Evolutionary conservation across 2,329 filamentous ascomycete genomes (phyloP).

Genomic region (Talaromyces sp.): DNA sequence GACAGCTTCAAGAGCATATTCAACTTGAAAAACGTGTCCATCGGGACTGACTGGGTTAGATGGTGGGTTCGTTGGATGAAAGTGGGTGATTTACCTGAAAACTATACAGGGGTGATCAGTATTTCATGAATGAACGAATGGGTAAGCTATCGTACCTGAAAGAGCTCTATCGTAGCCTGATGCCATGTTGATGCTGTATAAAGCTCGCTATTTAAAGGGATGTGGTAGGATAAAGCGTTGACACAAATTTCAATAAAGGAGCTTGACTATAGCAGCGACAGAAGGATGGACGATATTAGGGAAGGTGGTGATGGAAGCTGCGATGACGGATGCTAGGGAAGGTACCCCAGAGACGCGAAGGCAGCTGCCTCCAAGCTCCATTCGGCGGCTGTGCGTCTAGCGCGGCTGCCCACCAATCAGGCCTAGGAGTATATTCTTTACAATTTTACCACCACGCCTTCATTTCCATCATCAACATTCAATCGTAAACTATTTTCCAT

Average conservation of each 20-base stretch:
- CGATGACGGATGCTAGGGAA: conserved; percentile 14
- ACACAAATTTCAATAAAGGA: not conserved
- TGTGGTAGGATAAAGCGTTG: not conserved
- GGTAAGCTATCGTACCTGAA: conserved; percentile 68
- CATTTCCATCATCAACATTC: not conserved
- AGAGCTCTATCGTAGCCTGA: conserved; percentile 99
- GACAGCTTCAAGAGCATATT: conserved; percentile 98
- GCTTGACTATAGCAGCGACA: not conserved
- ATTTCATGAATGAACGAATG: conserved; percentile 18
- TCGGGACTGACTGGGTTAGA: conserved; percentile 74
- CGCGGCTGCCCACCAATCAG: conserved; percentile 7
- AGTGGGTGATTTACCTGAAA: conserved; percentile 63
- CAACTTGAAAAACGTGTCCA: conserved; percentile 99
- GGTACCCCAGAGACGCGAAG: conserved; percentile 15
- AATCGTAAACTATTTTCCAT: not conserved
- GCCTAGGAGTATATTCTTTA: not conserved
- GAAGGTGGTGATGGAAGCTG: conserved; percentile 6
- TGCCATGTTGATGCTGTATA: conserved; percentile 58
- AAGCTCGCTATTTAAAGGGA: not conserved
- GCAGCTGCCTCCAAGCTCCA: conserved; percentile 17
- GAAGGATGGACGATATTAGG: not conserved
- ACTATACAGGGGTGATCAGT: conserved; percentile 58
- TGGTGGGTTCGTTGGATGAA: conserved; percentile 10
- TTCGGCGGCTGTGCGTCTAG: conserved; percentile 12
- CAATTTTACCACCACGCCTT: not conserved